phyloP scores from a whole-genome alignment of 2,329 filamentous ascomycete genomes.

The Pochonia chlamydosporia region DNA sequence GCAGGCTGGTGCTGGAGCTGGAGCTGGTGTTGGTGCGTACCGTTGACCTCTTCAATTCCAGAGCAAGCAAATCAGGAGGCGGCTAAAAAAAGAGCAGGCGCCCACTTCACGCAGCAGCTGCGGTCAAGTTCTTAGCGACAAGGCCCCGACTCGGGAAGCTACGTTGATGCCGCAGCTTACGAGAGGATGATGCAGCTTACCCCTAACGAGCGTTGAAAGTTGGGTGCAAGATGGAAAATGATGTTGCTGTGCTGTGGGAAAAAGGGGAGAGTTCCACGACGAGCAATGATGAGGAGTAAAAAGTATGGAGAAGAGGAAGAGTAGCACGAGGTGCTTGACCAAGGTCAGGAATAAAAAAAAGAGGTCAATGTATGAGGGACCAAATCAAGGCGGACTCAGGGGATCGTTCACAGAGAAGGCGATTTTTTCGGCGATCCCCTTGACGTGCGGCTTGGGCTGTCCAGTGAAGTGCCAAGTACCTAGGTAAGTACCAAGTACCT shows the following conservation, averaged over 20 bases:
- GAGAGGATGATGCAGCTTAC: too few relatives aligned
- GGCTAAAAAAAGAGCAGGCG: not conserved
- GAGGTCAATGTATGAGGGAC: not conserved
- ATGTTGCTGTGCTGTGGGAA: constrained; percentile 2
- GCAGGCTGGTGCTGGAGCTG: constrained; percentile 1
- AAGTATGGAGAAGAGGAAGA: not conserved
- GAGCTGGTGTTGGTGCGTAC: not conserved
- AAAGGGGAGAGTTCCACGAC: constrained; percentile 10
- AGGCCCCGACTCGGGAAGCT: too few relatives aligned
- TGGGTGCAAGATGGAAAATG: constrained; percentile 14
- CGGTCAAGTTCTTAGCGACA: not conserved
- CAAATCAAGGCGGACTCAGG: constrained; percentile 2
- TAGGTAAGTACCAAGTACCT: too few relatives aligned
- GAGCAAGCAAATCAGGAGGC: not conserved
- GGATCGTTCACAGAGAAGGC: constrained; percentile 3
- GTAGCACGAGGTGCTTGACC: not conserved
- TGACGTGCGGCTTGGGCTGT: too few relatives aligned
- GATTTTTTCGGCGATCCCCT: constrained; percentile 3
- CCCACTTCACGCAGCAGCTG: not conserved
- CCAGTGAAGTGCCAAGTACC: too few relatives aligned
- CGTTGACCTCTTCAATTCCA: not conserved
- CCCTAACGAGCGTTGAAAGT: constrained; percentile 22
- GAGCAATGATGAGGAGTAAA: not conserved
- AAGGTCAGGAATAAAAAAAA: not conserved
- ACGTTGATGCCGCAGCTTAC: too few relatives aligned